Conservation (phyloP, 768 basidiomycete genomes). For the Amanita thiersii region DNA sequence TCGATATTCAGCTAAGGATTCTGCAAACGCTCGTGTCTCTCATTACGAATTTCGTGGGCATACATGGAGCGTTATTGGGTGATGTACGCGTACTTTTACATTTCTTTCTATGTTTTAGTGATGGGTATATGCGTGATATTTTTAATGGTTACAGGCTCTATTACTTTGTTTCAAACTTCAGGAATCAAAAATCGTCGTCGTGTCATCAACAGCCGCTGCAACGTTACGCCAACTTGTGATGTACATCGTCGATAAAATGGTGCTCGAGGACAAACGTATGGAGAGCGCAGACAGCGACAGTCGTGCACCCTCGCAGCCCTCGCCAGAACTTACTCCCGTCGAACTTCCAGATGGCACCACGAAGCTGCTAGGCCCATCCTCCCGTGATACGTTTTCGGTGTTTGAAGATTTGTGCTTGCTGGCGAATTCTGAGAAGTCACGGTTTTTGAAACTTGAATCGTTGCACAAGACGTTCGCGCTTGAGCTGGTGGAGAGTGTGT, state of each 20-base stretch:
- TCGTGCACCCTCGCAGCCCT: too few relatives aligned
- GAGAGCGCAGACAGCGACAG: conserved; percentile 25
- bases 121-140: background rate
- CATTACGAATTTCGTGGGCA: conserved; percentile 77
- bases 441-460: conserved; percentile 73
- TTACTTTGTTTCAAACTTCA: conserved; percentile 94
- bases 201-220: conserved; percentile 94
- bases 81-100: conserved; percentile 47
- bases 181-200: conserved; percentile 92
- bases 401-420: conserved; percentile 92
- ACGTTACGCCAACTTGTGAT: conserved; percentile 94
- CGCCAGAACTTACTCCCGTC: conserved; percentile 32
- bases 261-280: conserved; percentile 53
- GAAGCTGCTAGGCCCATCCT: conserved; percentile 61
- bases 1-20: conserved; percentile 93
- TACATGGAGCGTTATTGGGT: conserved; percentile 74
- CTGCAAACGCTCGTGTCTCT: conserved; percentile 88
- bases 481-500: conserved; percentile 94
- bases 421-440: conserved; percentile 72
- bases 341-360: conserved; percentile 62
- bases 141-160: conserved; percentile 63
- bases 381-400: conserved; percentile 78
- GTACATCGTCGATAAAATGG: conserved; percentile 95
- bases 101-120: background rate
- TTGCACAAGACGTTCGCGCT: conserved; percentile 91